Conservation (phyloP, 371 early-diverging fungal species). For the Dinochytrium kinnereticum region DNA sequence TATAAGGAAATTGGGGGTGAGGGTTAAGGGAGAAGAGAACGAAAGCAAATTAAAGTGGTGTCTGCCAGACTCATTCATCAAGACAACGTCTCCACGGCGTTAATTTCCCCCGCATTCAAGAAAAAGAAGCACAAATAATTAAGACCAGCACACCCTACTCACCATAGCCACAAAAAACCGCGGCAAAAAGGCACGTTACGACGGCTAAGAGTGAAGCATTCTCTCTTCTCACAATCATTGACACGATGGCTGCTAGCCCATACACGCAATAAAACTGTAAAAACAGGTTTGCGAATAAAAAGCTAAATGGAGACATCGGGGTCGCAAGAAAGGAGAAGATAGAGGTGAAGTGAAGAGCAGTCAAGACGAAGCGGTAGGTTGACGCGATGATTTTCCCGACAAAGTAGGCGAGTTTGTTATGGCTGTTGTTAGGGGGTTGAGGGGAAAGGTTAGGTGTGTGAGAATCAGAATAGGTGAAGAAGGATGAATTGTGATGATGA, state of each 20-base stretch:
- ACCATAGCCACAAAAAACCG: constrained; percentile 49
- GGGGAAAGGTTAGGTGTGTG: not conserved
- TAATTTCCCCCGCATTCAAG: too few species aligned
- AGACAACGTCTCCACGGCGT: too few species aligned
- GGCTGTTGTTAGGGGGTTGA: too few species aligned
- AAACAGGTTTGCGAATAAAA: constrained; percentile 40
- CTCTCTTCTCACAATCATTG: constrained; percentile 41
- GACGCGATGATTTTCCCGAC: constrained; percentile 43
- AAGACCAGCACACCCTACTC: too few species aligned
- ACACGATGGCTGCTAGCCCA: constrained; percentile 43
- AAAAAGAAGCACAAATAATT: too few species aligned
- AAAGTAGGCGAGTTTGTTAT: constrained; percentile 43
- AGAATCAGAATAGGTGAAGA: not conserved
- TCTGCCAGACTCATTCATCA: too few species aligned
- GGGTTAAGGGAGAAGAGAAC: too few species aligned
- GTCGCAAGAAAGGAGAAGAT: constrained; percentile 45
- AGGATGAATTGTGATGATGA: too few species aligned
- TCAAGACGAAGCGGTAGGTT: constrained; percentile 37
- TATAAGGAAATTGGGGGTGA: too few species aligned
- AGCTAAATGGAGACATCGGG: constrained; percentile 34
- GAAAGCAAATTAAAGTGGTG: too few species aligned
- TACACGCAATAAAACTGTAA: constrained; percentile 52
- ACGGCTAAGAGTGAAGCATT: constrained; percentile 49
- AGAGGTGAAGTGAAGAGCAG: constrained; percentile 38
- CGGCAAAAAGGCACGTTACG: constrained; percentile 41